Percentiles rank a stretch among this genome's conserved stretches.
These are phyloP conservation scores for Sphaerulina populicola DNA, from an alignment of 2,329 filamentous ascomycete genomes.

Conservation along the genomic window DNA sequence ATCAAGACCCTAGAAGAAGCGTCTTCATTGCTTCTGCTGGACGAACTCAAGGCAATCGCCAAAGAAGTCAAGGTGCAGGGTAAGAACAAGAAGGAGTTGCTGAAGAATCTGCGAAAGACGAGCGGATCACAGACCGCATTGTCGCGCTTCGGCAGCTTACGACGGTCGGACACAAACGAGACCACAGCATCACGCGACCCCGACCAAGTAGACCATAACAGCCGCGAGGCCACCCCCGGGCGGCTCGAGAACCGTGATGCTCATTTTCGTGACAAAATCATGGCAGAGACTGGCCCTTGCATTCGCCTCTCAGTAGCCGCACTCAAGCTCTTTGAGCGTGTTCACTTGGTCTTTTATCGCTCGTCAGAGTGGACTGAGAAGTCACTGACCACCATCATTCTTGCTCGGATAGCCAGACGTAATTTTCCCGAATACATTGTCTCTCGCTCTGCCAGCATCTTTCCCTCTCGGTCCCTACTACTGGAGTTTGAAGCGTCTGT, in stretches of 20 bases:
- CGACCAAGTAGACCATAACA: conserved; percentile 23
- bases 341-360: conserved; percentile 91
- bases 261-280: conserved; percentile 69
- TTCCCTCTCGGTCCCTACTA: conserved; percentile 63
- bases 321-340: conserved; percentile 79
- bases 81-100: conserved; percentile 75
- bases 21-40: conserved; percentile 68
- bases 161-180: conserved; percentile 54
- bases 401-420: conserved; percentile 77
- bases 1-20: conserved; percentile 78
- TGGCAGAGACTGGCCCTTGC: conserved; percentile 70
- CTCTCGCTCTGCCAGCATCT: conserved; percentile 81
- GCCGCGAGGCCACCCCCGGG: conserved; percentile 35
- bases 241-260: conserved; percentile 55
- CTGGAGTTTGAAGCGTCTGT: conserved; percentile 86
- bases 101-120: conserved; percentile 62
- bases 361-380: conserved; percentile 98
- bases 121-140: conserved; percentile 69
- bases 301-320: conserved; percentile 66
- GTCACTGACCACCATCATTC: conserved; percentile 85
- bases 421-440: conserved; percentile 90
- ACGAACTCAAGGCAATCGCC: conserved; percentile 75
- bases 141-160: conserved; percentile 55
- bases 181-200: conserved; percentile 44
- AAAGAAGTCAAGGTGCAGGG: conserved; percentile 82